Conservation (phyloP, 148 eudicot genomes). For the Arctostaphylos glauca region DNA sequence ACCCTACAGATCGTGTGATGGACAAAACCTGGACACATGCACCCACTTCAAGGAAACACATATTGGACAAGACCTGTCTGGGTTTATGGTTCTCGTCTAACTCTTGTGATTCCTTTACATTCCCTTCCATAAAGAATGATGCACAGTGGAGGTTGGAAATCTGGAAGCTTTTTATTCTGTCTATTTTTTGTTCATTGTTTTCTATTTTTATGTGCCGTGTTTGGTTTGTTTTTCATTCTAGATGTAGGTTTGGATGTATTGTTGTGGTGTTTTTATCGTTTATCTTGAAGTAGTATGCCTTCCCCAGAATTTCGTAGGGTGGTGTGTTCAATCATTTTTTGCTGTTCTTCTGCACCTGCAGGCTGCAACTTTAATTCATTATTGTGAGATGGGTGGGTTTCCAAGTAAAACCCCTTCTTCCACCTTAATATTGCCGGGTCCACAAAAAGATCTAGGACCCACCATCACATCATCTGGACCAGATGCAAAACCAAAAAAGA, state of each 20-base stretch:
- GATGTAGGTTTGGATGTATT: not conserved
- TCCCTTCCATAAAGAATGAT: too few species aligned
- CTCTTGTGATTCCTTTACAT: not conserved
- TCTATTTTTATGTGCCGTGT: too few species aligned
- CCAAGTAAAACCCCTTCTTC: conserved; percentile 14
- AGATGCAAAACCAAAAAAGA: conserved; percentile 76
- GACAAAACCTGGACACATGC: not conserved
- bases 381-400: conserved; percentile 35
- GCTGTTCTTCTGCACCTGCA: not conserved
- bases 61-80: not conserved
- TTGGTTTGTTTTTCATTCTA: too few species aligned
- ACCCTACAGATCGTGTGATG: not conserved
- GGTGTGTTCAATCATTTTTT: not conserved
- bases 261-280: not conserved
- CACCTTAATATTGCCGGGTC: conserved; percentile 7
- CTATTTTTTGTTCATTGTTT: not conserved
- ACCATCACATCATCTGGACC: conserved; percentile 30
- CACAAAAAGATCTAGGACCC: conserved; percentile 24
- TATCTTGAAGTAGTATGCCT: not conserved
- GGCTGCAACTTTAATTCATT: not conserved
- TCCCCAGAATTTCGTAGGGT: not conserved
- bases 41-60: not conserved
- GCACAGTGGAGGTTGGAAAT: not conserved
- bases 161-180: not conserved
- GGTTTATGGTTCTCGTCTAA: not conserved